Percentiles rank a stretch among this genome's conserved stretches.
Evolutionary conservation across 2,329 filamentous ascomycete genomes (phyloP).

Genomic region (Aspergillus sp.): DNA sequence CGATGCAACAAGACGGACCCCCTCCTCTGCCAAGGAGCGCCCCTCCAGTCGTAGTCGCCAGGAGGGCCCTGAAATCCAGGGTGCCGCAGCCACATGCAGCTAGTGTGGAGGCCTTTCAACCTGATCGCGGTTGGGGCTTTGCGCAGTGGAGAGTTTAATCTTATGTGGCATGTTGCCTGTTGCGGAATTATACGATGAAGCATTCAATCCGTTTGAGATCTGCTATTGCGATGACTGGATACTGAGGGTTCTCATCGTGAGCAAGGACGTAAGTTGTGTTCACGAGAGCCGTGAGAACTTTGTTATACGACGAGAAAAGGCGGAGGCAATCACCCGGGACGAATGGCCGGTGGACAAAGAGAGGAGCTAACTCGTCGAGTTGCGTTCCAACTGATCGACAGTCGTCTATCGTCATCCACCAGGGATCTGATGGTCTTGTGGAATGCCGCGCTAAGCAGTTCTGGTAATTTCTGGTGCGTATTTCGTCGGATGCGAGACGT

Average conservation of each 20-base stretch:
- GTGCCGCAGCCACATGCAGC: not conserved
- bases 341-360: not conserved
- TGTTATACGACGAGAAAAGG: too few relatives aligned
- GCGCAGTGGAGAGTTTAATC: not conserved
- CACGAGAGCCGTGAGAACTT: too few relatives aligned
- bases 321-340: too few relatives aligned
- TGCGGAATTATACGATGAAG: not conserved
- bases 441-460: not conserved
- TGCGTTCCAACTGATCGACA: constrained; percentile 3
- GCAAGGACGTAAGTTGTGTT: too few relatives aligned
- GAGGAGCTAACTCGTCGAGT: not conserved
- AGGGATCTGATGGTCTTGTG: constrained; percentile 6
- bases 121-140: not conserved
- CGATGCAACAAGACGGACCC: not conserved
- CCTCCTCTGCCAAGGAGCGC: too few relatives aligned
- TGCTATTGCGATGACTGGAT: too few relatives aligned
- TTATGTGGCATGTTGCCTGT: not conserved
- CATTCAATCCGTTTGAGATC: not conserved
- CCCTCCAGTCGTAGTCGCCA: too few relatives aligned
- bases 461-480: not conserved
- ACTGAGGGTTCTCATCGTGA: too few relatives aligned
- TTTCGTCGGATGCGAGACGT: too few relatives aligned
- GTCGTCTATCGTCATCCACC: constrained; percentile 18
- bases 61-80: not conserved
- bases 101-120: not conserved